Percentiles rank a stretch among this genome's conserved stretches.
These are phyloP conservation scores for Hawksworthiomyces lignivorus DNA, from an alignment of 2,329 filamentous ascomycete genomes.

Conservation along the genomic window DNA sequence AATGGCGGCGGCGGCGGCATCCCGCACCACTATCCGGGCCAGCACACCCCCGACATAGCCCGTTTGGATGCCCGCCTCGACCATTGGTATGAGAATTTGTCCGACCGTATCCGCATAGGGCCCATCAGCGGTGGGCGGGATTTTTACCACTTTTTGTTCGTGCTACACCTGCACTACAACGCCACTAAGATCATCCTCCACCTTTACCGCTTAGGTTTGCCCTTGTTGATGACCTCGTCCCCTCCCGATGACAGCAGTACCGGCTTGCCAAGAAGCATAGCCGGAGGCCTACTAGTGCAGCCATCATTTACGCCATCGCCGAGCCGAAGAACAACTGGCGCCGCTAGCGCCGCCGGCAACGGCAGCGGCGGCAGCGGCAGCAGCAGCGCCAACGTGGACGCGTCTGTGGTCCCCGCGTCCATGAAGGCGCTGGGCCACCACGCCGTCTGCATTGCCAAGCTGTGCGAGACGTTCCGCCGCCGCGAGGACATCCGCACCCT, in stretches of 20 bases:
- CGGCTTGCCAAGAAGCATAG: no score
- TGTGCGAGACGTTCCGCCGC: slow-evolving; percentile 9
- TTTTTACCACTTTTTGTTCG: slow-evolving; percentile 10
- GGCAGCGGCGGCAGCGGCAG: neutral
- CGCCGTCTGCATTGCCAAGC: slow-evolving; percentile 7
- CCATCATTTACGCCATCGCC: neutral
- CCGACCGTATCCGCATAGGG: slow-evolving; percentile 4
- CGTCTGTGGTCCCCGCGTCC: no score
- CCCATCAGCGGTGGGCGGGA: slow-evolving; percentile 8
- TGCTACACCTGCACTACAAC: slow-evolving; percentile 11
- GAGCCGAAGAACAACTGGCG: no score
- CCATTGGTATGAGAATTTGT: slow-evolving; percentile 7
- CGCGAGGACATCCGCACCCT: slow-evolving; percentile 9
- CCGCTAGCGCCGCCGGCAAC: no score
- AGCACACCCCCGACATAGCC: slow-evolving; percentile 3
- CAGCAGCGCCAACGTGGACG: neutral
- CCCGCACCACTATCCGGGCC: slow-evolving; percentile 1
- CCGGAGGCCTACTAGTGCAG: neutral
- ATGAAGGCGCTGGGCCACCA: slow-evolving; percentile 3
- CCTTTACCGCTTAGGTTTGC: no score
- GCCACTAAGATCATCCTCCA: slow-evolving; percentile 10
- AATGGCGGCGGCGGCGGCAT: neutral
- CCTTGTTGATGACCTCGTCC: no score
- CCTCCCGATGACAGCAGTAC: no score
- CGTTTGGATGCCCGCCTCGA: slow-evolving; percentile 7